Conservation (phyloP, 352 stramenopile species). For the Phytophthora pseudosyringae region DNA sequence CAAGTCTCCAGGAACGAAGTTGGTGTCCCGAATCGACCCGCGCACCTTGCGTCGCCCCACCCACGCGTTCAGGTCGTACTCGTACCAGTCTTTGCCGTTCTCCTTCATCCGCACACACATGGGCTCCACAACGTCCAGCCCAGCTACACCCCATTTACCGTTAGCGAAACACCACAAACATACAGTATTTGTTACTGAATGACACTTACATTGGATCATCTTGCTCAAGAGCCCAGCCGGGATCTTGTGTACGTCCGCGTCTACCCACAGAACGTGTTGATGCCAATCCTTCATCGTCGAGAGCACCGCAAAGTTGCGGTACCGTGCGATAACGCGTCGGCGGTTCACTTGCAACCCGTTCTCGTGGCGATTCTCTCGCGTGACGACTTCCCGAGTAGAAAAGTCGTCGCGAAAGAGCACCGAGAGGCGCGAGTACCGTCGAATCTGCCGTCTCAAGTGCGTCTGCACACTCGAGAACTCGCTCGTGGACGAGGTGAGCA, state of each 20-base stretch:
- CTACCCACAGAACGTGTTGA: constrained; percentile 47
- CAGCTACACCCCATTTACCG: constrained; percentile 11
- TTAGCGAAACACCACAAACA: no score
- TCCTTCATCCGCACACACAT: constrained; percentile 32
- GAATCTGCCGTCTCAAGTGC: constrained; percentile 18
- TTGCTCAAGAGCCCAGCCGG: constrained; percentile 33
- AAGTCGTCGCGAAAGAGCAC: constrained; percentile 49
- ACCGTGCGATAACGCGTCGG: constrained; percentile 44
- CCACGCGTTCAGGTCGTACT: constrained; percentile 37
- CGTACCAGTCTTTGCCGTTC: constrained; percentile 27
- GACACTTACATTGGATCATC: constrained; percentile 39
- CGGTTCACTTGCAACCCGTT: constrained; percentile 34
- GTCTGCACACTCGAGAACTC: constrained; percentile 31
- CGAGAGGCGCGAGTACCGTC: constrained; percentile 25
- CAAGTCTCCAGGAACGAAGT: constrained; percentile 28
- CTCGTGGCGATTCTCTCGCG: constrained; percentile 35
- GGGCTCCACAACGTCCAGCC: constrained; percentile 31
- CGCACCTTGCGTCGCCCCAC: constrained; percentile 26
- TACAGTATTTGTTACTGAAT: no score
- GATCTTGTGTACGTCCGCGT: constrained; percentile 41
- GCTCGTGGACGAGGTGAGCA: constrained; percentile 41
- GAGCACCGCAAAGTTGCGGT: constrained; percentile 47
- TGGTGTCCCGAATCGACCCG: constrained; percentile 7
- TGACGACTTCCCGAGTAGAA: constrained; percentile 4
- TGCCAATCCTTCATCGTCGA: constrained; percentile 45